Evolutionary conservation across 805 yeast genomes (phyloP).

Genomic region (Yamadazyma akitaensis): DNA sequence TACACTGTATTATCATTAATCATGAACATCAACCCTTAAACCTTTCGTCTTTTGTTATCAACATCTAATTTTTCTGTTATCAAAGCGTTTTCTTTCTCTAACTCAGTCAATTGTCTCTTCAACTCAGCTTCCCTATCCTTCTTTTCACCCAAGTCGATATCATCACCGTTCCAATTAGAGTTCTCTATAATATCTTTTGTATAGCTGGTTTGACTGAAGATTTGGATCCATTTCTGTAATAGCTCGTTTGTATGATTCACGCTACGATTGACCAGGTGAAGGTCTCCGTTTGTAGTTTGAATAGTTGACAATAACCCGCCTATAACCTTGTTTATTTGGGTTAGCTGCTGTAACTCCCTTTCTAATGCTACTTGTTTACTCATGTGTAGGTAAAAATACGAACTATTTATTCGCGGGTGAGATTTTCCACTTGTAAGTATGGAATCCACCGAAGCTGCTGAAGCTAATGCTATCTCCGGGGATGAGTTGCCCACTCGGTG

Average conservation of each 20-base stretch:
- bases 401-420: background rate
- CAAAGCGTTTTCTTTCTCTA: constrained; percentile 26
- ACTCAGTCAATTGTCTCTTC: constrained; percentile 19
- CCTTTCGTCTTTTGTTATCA: constrained; percentile 13
- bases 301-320: constrained; percentile 29
- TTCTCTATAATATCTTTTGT: constrained; percentile 47
- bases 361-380: constrained; percentile 17
- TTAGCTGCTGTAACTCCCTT: constrained; percentile 31
- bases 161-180: constrained; percentile 38
- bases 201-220: constrained; percentile 59
- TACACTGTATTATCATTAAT: too few species aligned
- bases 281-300: constrained; percentile 22
- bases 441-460: background rate
- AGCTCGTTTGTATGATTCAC: constrained; percentile 48
- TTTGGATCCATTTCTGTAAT: constrained; percentile 58
- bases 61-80: constrained; percentile 20
- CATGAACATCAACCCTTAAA: background rate
- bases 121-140: constrained; percentile 21
- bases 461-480: constrained; percentile 11
- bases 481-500: constrained; percentile 65
- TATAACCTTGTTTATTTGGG: constrained; percentile 29
- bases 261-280: constrained; percentile 35
- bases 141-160: constrained; percentile 18
- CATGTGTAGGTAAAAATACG: constrained; percentile 4
- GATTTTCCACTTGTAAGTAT: background rate